phyloP scores from a whole-genome alignment of 768 basidiomycete species.

The Russula emetica region DNA sequence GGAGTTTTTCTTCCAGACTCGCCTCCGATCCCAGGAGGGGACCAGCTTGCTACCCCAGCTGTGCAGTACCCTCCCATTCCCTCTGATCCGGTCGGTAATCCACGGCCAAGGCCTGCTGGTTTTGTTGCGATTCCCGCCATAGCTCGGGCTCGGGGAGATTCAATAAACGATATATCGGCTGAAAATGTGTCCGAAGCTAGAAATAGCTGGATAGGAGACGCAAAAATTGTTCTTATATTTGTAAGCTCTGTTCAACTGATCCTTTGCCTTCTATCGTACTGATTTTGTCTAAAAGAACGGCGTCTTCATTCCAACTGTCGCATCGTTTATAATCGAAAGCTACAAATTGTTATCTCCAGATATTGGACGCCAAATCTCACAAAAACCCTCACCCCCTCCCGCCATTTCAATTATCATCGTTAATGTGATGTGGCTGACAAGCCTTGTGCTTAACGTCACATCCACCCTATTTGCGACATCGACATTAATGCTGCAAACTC shows the following conservation, averaged over 20 bases:
- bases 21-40: conserved; percentile 10
- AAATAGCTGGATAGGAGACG: conserved; percentile 20
- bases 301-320: conserved; percentile 28
- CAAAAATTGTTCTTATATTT: conserved; percentile 20
- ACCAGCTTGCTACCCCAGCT: background rate
- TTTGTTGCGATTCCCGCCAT: background rate
- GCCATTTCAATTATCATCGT: background rate
- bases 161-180: conserved; percentile 6
- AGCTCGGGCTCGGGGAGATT: background rate
- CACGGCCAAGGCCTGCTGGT: conserved; percentile 5
- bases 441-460: conserved; percentile 18
- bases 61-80: conserved; percentile 5
- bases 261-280: background rate
- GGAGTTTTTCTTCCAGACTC: conserved; percentile 5
- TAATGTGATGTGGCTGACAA: conserved; percentile 22
- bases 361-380: background rate
- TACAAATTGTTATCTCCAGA: conserved; percentile 22
- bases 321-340: conserved; percentile 27
- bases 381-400: background rate
- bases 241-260: conserved; percentile 4
- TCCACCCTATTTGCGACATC: conserved; percentile 22
- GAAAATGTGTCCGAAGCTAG: conserved; percentile 1
- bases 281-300: conserved; percentile 20
- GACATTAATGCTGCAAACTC: conserved; percentile 21
- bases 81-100: background rate